phyloP scores from a whole-genome alignment of 2,329 filamentous ascomycete species.

The Amylocarpus encephaloides region DNA sequence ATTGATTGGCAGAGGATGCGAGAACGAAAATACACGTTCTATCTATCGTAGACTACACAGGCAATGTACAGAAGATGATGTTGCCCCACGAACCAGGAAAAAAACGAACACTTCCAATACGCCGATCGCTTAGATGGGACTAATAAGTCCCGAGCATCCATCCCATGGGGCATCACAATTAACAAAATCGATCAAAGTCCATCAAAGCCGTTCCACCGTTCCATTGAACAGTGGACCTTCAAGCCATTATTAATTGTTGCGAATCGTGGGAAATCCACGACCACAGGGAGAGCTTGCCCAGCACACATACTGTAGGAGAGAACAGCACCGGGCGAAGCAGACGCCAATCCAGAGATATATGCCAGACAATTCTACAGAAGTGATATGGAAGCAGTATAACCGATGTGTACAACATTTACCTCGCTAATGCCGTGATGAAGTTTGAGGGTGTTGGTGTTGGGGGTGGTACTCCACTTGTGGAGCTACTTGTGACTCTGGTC shows the following conservation, averaged over 20 bases:
- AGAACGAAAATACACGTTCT: background rate
- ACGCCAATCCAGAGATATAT: slow-evolving; percentile 15
- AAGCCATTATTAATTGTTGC: slow-evolving; percentile 5
- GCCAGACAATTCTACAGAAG: slow-evolving; percentile 17
- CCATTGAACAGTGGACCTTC: slow-evolving; percentile 1
- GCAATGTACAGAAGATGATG: slow-evolving; percentile 8
- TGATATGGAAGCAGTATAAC: slow-evolving; percentile 14
- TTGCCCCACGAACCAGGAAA: slow-evolving; percentile 10
- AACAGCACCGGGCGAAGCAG: slow-evolving; percentile 9
- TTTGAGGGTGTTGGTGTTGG: slow-evolving; percentile 14
- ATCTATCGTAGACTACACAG: background rate
- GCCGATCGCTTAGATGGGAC: slow-evolving; percentile 23
- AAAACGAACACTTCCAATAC: slow-evolving; percentile 16
- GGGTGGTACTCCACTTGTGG: slow-evolving; percentile 17
- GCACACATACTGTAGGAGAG: slow-evolving; percentile 17
- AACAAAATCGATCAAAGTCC: slow-evolving; percentile 13
- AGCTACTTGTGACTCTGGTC: slow-evolving; percentile 24
- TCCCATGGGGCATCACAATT: slow-evolving; percentile 14
- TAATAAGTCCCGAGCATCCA: slow-evolving; percentile 11
- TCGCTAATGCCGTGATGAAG: slow-evolving; percentile 25
- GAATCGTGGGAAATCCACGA: background rate
- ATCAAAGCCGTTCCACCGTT: slow-evolving; percentile 4
- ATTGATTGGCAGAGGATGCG: no score
- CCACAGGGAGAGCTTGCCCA: slow-evolving; percentile 20
- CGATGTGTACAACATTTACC: slow-evolving; percentile 2